Evolutionary conservation across 2,329 filamentous ascomycete genomes (phyloP), one percentile per base, ranked within the genome.

Genomic region (Claviceps sp.): DNA sequence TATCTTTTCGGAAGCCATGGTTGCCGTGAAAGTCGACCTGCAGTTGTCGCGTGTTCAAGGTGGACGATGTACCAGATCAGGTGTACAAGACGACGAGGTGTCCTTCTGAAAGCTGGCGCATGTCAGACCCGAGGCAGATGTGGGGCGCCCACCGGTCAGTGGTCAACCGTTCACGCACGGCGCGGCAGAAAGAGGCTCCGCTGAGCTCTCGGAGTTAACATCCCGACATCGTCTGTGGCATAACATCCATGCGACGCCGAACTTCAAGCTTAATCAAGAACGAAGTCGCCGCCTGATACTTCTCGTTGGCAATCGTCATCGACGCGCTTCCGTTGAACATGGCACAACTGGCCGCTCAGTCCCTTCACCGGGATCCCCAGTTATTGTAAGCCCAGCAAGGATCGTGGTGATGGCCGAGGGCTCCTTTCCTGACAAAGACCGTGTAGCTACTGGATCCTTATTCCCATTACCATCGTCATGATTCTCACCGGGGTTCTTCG

Each of bases 401-500:
- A 6, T 30, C 9, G 22, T 11, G 42, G 20, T 26, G 14, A 41
- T 20, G 13, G 37, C n/a, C 14, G 18, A 38, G 26, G 20, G 22
- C 30, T 34, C 30, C 22, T 13, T 11, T 43, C 37, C 48, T 53
- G 24, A 54, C 50, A 13, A 38, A 3, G 16, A 11, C 9, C 55
- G 51, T 34, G 9, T 63, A 98, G 93, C 73, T 97, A 96, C 77
- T 98, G 93, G 93, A 98, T 98, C 70, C 78, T 98, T 55, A 84
- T 96, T 57, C 93, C 93, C 56, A 98, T 98, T 68, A 95, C 91
- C 47, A 78, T 95, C 62, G 93, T 98, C 65, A 98, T 98, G 94
- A 84, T 98, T 58, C 72, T 98, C 57, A 98, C 93, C 16, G 93
- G 93, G 63, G 83, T 98, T 53, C 83, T 98, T 53, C 90, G 93